phyloP scores from a whole-genome alignment of 2,329 filamentous ascomycete species.

The Pyrenochaeta sp. region DNA sequence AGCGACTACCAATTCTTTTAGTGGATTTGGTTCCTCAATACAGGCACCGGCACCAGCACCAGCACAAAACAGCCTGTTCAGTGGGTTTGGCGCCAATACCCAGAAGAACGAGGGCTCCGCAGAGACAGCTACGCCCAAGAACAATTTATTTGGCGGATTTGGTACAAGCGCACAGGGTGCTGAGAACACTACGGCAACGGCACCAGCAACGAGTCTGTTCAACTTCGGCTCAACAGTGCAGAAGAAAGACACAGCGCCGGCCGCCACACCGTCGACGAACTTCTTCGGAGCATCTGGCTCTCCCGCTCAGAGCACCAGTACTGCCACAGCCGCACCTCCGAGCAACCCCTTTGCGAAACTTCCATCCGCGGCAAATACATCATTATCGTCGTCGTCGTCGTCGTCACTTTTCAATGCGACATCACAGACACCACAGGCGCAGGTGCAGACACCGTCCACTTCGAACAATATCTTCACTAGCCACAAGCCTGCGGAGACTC shows the following conservation, averaged over 20 bases:
- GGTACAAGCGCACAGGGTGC: constrained; percentile 19
- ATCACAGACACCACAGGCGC: constrained; percentile 18
- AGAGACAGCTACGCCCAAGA: constrained; percentile 9
- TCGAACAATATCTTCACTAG: constrained; percentile 24
- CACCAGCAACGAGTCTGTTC: constrained; percentile 22
- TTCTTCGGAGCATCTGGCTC: constrained; percentile 20
- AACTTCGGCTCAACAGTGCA: constrained; percentile 21
- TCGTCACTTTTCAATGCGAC: constrained; percentile 13
- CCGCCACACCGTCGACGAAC: constrained; percentile 18
- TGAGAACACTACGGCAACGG: constrained; percentile 16
- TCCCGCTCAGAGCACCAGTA: constrained; percentile 6
- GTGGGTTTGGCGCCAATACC: constrained; percentile 26
- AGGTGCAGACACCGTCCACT: constrained; percentile 15
- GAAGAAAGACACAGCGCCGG: constrained; percentile 16
- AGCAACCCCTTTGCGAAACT: constrained; percentile 25
- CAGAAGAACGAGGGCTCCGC: constrained; percentile 18
- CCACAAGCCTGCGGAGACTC: constrained; percentile 21
- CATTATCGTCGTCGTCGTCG: no score
- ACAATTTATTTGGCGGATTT: constrained; percentile 20
- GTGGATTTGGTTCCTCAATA: constrained; percentile 17
- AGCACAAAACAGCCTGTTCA: constrained; percentile 18
- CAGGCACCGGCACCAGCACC: constrained; percentile 21
- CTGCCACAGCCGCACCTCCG: constrained; percentile 15
- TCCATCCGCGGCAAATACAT: constrained; percentile 12
- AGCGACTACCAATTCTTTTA: constrained; percentile 22